Evolutionary conservation across 441 rosid species (phyloP), one percentile per base, ranked within the genome.

Genomic region (Gossypium lobatum): DNA sequence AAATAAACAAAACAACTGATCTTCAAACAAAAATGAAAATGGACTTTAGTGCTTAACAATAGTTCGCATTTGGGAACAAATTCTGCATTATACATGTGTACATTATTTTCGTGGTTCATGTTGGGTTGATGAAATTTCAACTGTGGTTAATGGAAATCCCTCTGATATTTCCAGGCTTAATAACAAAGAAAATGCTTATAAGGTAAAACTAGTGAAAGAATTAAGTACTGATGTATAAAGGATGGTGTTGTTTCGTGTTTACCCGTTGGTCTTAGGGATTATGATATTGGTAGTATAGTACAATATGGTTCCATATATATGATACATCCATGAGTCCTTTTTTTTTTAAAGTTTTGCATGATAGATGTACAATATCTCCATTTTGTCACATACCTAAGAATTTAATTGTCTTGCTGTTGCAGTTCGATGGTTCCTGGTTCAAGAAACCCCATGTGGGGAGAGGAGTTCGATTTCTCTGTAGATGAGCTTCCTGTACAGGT

Each of bases 361-460:
- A 34, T 20, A 16, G 3, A 63, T 31, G 17, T 34, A 63, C 13
- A 16, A 34, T 34, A 5, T 2, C 50, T 48, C 21, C n/a, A 54
- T 31, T 18, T 2, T 54, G 28, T 17, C 17, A 31, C 16, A 54
- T 70, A n/a, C 46, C 28, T 60, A 42, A 25, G 55, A 16, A 72
- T 23, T 72, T 23, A 39, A 26, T 48, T 48, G 2, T 76, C 14
- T 64, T 62, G 54, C 71, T 76, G 71, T 73, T 69, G 75, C 86
- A 95, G 97, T 82, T 95, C 99, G 53, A 95, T 95, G 99, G 89
- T 95, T 78, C 98, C 96, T 77, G 95, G 98, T 80, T 93, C 99
- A 73, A 88, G 99, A 86, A 89, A 95, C 84, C 99, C 99, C 53
- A 86, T 95, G 98, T 95, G 98, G 99, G 98, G 98, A 71, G 99